These are phyloP conservation scores for Chaetomiaceae sp. DNA, from an alignment of 2,329 filamentous ascomycete species.

Conservation along the genomic window DNA sequence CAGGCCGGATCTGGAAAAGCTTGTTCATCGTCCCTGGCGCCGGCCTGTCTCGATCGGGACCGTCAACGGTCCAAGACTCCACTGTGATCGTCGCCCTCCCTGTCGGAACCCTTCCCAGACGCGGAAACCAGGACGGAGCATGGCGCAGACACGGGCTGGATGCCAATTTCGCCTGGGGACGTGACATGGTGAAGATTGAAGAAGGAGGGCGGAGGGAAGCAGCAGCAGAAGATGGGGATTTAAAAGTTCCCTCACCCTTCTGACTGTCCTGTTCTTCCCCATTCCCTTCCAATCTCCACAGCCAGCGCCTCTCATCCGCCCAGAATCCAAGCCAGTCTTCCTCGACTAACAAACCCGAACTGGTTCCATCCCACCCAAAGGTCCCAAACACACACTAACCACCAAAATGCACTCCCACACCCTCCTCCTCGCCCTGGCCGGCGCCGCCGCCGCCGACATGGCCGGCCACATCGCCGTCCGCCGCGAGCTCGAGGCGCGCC, in stretches of 20 bases:
- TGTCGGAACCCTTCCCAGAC: not conserved
- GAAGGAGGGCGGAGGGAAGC: no score
- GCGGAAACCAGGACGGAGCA: not conserved
- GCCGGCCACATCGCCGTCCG: constrained; percentile 11
- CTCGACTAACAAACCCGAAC: no score
- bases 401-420: constrained; percentile 27
- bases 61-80: no score
- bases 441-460: constrained; percentile 23
- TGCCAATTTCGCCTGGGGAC: not conserved
- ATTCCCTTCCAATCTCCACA: not conserved
- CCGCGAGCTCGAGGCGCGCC: constrained; percentile 25
- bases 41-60: no score
- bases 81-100: no score
- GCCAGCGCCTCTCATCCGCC: not conserved
- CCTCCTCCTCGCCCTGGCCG: constrained; percentile 25
- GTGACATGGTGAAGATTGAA: no score
- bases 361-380: not conserved
- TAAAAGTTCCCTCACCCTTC: not conserved
- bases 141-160: not conserved
- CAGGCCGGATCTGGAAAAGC: not conserved
- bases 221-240: not conserved
- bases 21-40: no score
- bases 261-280: no score
- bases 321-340: no score
- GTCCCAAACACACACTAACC: not conserved